A percentile compares a stretch with the other conserved stretches of the same genome.
Conservation (phyloP, 140 eudicot genomes). For the Ambrosia hybrid region DNA sequence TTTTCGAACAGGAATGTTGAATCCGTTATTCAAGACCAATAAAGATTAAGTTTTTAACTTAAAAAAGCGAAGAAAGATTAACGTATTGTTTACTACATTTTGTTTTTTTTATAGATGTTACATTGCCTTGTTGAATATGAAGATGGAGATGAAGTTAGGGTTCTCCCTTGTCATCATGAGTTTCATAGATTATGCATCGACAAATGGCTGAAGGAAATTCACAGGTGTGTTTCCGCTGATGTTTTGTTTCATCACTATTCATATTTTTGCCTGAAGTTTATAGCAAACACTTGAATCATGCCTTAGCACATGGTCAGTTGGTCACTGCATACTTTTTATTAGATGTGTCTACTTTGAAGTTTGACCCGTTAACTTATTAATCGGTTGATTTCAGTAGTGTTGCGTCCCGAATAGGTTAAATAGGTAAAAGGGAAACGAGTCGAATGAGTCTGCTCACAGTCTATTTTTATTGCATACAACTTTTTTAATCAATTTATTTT, state of each 20-base stretch:
- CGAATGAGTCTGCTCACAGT: neutral
- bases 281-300: neutral
- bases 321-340: neutral
- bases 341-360: too few relatives aligned
- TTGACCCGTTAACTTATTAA: neutral
- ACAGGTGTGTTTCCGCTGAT: slow-evolving; percentile 48
- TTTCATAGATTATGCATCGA: slow-evolving; percentile 74
- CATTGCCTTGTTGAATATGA: slow-evolving; percentile 92
- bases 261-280: neutral
- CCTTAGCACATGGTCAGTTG: neutral
- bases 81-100: slow-evolving; percentile 31
- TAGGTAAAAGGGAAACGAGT: neutral
- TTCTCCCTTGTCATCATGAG: slow-evolving; percentile 83
- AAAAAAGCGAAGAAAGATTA: neutral
- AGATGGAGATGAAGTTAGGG: slow-evolving; percentile 71
- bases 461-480: neutral
- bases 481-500: neutral
- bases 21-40: slow-evolving; percentile 6
- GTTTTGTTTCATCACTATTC: neutral
- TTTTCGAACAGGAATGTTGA: neutral
- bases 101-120: slow-evolving; percentile 57
- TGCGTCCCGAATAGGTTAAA: neutral
- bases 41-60: neutral
- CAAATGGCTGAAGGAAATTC: slow-evolving; percentile 95
- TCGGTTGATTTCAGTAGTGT: neutral